These are phyloP conservation scores for Blastocystis hominis DNA, from an alignment of 352 stramenopile genomes.

Conservation along the genomic window DNA sequence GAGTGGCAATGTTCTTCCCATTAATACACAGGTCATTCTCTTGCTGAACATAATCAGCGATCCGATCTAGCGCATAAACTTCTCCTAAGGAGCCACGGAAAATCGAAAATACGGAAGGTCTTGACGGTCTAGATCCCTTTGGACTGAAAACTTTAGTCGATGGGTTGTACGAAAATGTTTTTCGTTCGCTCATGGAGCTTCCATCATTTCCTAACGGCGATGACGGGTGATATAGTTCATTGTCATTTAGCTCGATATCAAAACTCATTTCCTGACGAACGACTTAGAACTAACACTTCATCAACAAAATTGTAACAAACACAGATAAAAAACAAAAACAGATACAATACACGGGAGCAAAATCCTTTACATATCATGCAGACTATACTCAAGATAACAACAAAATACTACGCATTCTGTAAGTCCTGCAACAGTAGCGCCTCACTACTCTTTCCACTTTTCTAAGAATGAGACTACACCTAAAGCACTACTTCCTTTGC, in stretches of 20 bases:
- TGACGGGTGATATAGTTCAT: background rate
- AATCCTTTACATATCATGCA: constrained; percentile 9
- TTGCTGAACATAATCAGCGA: background rate
- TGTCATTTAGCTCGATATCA: background rate
- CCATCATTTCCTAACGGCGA: background rate
- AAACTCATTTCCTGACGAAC: background rate
- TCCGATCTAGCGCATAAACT: background rate
- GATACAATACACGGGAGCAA: background rate
- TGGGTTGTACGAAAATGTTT: background rate
- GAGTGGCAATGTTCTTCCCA: background rate
- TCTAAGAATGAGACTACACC: background rate
- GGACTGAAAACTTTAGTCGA: background rate
- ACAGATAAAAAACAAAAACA: background rate
- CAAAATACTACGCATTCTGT: constrained; percentile 36
- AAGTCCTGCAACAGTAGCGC: constrained; percentile 12
- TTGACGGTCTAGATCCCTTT: background rate
- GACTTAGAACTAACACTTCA: background rate
- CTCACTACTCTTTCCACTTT: background rate
- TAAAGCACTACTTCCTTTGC: background rate
- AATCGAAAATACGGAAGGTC: background rate
- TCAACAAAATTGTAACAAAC: background rate
- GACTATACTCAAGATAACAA: background rate
- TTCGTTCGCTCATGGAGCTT: background rate
- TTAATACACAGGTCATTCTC: background rate
- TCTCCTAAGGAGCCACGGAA: background rate